Evolutionary conservation across 148 eudicot species (phyloP).

Genomic region (Fagopyrum esculentum): DNA sequence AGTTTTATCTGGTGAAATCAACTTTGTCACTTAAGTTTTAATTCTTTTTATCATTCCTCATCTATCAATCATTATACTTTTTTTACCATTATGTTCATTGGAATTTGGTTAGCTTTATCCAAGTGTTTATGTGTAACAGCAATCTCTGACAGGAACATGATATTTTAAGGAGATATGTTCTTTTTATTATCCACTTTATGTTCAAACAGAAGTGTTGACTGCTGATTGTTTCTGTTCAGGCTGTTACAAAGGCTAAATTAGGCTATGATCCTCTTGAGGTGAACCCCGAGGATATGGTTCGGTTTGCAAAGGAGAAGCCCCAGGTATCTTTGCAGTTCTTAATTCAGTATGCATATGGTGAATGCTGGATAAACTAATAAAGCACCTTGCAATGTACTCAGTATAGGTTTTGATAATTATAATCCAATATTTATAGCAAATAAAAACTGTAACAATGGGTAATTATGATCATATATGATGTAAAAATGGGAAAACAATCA

Average conservation of each 20-base stretch:
- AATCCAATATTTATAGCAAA: neutral
- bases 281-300: conserved; percentile 99
- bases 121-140: neutral
- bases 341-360: neutral
- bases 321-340: conserved; percentile 43
- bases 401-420: neutral
- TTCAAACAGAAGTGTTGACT: neutral
- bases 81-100: neutral
- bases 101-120: neutral
- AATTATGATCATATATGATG: neutral
- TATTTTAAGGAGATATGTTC: neutral
- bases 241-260: conserved; percentile 94
- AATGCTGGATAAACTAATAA: neutral
- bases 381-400: neutral
- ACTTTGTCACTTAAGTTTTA: neutral
- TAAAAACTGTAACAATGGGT: neutral
- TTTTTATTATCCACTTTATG: neutral
- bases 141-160: neutral
- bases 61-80: neutral
- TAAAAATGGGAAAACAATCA: no score
- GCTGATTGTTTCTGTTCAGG: conserved; percentile 28
- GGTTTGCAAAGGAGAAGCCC: conserved; percentile 84
- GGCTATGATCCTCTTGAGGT: conserved; percentile 98
- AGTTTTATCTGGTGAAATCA: neutral
- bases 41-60: neutral